phyloP scores from a whole-genome alignment of 176 grass and related monocot genomes.

The Oryza officinalis region DNA sequence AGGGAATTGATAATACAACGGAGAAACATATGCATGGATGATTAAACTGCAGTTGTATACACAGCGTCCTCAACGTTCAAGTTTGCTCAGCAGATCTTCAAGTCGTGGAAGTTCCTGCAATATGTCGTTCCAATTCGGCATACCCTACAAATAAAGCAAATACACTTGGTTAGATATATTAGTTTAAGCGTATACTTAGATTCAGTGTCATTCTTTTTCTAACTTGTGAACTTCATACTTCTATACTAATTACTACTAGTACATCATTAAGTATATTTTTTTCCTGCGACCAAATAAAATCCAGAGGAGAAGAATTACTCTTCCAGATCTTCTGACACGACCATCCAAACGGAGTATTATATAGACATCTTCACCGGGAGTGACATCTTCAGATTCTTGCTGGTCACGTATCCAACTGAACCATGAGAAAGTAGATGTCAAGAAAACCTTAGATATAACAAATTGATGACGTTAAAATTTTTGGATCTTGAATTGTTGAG shows the following conservation, averaged over 20 bases:
- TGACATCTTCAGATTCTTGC: slow-evolving; percentile 81
- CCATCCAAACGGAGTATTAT: slow-evolving; percentile 87
- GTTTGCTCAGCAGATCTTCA: slow-evolving; percentile 87
- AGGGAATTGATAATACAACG: background rate
- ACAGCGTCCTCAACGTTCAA: slow-evolving; percentile 62
- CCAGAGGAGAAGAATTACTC: slow-evolving; percentile 48
- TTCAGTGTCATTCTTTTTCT: slow-evolving; percentile 5
- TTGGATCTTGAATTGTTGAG: background rate
- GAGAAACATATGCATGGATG: background rate
- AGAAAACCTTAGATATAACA: background rate
- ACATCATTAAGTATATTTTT: background rate
- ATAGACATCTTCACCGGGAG: slow-evolving; percentile 78
- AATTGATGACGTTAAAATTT: slow-evolving; percentile 9
- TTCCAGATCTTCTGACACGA: slow-evolving; percentile 89
- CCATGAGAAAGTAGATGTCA: slow-evolving; percentile 17
- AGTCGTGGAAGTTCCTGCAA: slow-evolving; percentile 74
- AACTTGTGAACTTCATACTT: background rate
- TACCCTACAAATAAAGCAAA: slow-evolving; percentile 58
- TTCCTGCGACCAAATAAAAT: slow-evolving; percentile 11
- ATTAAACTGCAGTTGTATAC: background rate
- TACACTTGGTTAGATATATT: slow-evolving; percentile 4
- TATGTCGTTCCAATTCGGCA: slow-evolving; percentile 88
- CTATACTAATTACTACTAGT: background rate
- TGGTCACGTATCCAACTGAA: slow-evolving; percentile 85
- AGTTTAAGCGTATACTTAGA: background rate